These are phyloP conservation scores for Mortierella sp. DNA, from an alignment of 371 early-diverging fungal genomes.

Conservation along the genomic window DNA sequence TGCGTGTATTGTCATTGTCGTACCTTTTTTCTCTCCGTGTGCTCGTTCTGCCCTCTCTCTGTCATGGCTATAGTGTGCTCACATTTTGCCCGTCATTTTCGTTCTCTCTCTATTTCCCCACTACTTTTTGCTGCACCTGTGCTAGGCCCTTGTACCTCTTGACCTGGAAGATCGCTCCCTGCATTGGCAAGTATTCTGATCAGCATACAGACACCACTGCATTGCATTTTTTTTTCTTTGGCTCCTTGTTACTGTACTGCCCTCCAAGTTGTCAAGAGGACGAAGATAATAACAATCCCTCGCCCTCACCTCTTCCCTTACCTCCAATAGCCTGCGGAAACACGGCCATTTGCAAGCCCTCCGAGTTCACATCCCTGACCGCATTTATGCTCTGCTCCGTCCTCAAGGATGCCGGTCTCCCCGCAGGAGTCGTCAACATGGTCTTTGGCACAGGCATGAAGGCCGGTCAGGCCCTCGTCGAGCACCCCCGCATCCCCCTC, in stretches of 20 bases:
- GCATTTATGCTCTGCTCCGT: constrained; percentile 73
- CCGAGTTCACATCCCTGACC: constrained; percentile 81
- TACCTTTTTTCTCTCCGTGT: background rate
- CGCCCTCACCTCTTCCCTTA: no score
- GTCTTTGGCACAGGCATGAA: constrained; percentile 77
- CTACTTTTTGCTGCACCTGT: background rate
- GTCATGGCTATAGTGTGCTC: background rate
- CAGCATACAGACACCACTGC: background rate
- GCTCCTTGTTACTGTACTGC: background rate
- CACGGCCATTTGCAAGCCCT: constrained; percentile 82
- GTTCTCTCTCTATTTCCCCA: no score
- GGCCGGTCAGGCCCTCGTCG: constrained; percentile 75
- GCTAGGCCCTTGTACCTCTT: constrained; percentile 75
- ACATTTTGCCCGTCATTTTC: background rate
- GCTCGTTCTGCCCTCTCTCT: background rate
- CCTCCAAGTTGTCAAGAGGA: background rate
- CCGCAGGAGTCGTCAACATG: constrained; percentile 84
- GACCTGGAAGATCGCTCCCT: constrained; percentile 87
- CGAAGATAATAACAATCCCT: background rate
- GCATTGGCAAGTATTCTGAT: constrained; percentile 63
- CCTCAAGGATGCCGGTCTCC: constrained; percentile 75
- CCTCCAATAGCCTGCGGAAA: constrained; percentile 64
- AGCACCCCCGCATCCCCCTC: constrained; percentile 74
- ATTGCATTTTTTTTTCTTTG: background rate
- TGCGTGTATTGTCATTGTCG: background rate